Conservation (phyloP, 495 filamentous ascomycete genomes). For the Neohortaea acidophila region DNA sequence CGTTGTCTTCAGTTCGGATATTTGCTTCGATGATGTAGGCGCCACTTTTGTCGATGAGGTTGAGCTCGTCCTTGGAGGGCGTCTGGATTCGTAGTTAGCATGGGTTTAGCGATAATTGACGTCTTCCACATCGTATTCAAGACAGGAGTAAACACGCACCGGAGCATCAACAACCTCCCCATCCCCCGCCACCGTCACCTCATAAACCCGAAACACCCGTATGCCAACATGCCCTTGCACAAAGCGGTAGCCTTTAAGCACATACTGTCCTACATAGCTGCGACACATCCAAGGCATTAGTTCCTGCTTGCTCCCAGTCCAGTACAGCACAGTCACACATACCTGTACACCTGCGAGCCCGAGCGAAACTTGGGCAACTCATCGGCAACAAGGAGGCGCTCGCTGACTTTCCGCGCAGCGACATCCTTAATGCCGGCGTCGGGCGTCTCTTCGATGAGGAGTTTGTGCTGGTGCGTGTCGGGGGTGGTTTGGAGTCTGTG, state of each 20-base stretch:
- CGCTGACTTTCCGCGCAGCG: slow-evolving; percentile 1
- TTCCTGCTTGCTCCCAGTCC: no score
- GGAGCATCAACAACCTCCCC: neutral
- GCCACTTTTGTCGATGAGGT: slow-evolving; percentile 24
- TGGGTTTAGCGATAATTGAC: neutral
- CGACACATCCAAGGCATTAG: no score
- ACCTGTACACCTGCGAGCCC: slow-evolving; percentile 5
- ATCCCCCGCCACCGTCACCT: neutral
- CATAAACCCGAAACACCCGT: slow-evolving; percentile 22
- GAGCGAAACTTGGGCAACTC: slow-evolving; percentile 9
- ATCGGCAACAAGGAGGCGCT: neutral
- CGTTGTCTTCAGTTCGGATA: slow-evolving; percentile 28
- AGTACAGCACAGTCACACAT: no score
- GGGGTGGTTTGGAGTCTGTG: no score
- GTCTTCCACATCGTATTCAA: neutral
- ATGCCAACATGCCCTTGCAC: slow-evolving; percentile 33
- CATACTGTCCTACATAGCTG: slow-evolving; percentile 9
- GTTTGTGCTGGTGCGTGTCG: neutral
- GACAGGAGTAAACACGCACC: neutral
- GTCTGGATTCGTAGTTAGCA: neutral
- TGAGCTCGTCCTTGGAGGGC: slow-evolving; percentile 17
- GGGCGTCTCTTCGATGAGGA: slow-evolving; percentile 15
- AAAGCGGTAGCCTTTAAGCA: slow-evolving; percentile 24
- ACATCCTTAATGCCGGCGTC: slow-evolving; percentile 25
- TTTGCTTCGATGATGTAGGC: slow-evolving; percentile 29